These are phyloP conservation scores for Ustilago xerochloae DNA, from an alignment of 1,284 basidiomycete species.

Conservation along the genomic window DNA sequence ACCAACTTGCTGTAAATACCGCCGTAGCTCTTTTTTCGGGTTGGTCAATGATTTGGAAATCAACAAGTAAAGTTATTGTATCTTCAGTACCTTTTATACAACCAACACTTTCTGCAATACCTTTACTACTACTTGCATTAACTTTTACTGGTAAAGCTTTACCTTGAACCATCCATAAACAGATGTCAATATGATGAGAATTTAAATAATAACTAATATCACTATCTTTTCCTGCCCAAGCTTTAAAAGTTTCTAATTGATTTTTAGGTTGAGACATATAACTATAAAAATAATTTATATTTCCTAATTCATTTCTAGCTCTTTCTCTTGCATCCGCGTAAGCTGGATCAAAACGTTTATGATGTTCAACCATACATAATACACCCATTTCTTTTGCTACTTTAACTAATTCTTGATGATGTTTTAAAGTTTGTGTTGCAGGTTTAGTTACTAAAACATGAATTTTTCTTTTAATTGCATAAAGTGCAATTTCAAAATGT, in stretches of 20 bases:
- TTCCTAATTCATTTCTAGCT: conserved; percentile 80
- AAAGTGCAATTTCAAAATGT: conserved; percentile 84
- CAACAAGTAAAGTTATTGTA: conserved; percentile 91
- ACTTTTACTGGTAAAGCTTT: conserved; percentile 80
- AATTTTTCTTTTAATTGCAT: conserved; percentile 83
- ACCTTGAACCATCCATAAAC: conserved; percentile 79
- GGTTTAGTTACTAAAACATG: conserved; percentile 94
- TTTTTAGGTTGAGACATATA: conserved; percentile 93
- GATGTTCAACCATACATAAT: conserved; percentile 89
- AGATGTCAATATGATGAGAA: conserved; percentile 81
- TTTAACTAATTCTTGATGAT: conserved; percentile 82
- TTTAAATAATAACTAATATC: conserved; percentile 81
- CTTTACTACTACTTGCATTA: conserved; percentile 85
- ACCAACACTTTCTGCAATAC: conserved; percentile 88
- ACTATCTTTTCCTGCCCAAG: conserved; percentile 92
- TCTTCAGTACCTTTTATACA: conserved; percentile 88
- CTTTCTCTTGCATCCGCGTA: conserved; percentile 85
- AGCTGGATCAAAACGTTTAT: conserved; percentile 82
- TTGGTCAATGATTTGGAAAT: conserved; percentile 80
- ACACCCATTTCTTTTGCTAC: conserved; percentile 82
- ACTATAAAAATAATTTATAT: conserved; percentile 82
- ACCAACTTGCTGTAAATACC: conserved; percentile 81
- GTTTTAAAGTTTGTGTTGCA: conserved; percentile 83
- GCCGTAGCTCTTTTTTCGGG: conserved; percentile 74
- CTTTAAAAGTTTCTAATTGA: conserved; percentile 90